Conservation (phyloP, 176 grass and related monocot species). For the Triticum monococcum region DNA sequence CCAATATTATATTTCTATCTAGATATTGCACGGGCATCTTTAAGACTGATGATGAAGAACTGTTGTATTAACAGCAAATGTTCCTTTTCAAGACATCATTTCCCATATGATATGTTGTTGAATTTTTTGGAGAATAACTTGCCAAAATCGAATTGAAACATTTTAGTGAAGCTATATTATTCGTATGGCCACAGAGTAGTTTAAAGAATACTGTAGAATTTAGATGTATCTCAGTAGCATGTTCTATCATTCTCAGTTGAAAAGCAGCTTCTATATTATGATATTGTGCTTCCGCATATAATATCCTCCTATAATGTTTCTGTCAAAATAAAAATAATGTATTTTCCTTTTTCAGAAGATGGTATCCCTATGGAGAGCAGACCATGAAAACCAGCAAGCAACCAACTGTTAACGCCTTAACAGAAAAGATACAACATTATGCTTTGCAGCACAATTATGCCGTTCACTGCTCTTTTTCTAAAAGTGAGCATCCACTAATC, state of each 20-base stretch:
- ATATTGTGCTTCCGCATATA: background rate
- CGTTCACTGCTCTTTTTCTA: background rate
- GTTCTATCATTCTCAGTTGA: background rate
- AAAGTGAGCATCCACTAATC: background rate
- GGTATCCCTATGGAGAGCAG: background rate
- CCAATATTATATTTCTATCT: background rate
- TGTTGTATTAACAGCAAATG: background rate
- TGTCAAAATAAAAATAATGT: background rate
- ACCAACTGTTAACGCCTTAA: background rate
- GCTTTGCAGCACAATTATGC: background rate
- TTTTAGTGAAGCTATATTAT: background rate
- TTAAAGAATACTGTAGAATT: background rate
- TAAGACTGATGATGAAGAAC: background rate
- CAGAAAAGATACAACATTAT: background rate
- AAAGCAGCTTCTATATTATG: background rate
- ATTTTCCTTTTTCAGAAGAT: background rate
- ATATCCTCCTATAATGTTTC: background rate
- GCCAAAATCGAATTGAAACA: background rate
- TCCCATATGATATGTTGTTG: background rate
- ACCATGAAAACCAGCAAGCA: constrained; percentile 2
- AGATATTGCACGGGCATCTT: background rate
- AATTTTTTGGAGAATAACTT: background rate
- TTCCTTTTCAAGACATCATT: background rate
- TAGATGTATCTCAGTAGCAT: background rate
- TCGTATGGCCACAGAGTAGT: background rate